phyloP scores from a whole-genome alignment of 2,329 filamentous ascomycete species.

The Exophiala xenobiotica region DNA sequence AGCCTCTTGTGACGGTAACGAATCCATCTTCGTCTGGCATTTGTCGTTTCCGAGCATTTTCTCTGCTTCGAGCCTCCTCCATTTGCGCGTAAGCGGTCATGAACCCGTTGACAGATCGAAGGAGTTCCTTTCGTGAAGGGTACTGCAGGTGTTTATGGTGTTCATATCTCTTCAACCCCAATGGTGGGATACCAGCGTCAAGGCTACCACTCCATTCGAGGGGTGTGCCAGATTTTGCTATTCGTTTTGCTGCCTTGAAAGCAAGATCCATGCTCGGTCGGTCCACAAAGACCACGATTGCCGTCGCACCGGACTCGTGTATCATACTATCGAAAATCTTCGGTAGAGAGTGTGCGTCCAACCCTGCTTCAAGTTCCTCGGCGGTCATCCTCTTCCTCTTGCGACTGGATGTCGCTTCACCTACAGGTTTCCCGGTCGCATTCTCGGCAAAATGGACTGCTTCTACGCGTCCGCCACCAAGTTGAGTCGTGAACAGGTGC shows the following conservation, averaged over 20 bases:
- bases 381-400: constrained; percentile 56
- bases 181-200: constrained; percentile 53
- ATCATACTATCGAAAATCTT: constrained; percentile 70
- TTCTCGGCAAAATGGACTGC: constrained; percentile 63
- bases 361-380: constrained; percentile 54
- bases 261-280: constrained; percentile 72
- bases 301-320: constrained; percentile 72
- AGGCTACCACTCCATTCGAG: constrained; percentile 69
- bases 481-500: constrained; percentile 68
- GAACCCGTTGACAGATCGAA: constrained; percentile 76
- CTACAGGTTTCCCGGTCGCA: constrained; percentile 27
- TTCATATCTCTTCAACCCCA: constrained; percentile 56
- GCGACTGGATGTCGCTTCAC: constrained; percentile 37
- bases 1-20: constrained; percentile 81
- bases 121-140: constrained; percentile 65
- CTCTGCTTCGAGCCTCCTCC: constrained; percentile 63
- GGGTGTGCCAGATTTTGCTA: constrained; percentile 53
- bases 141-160: constrained; percentile 71
- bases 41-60: constrained; percentile 65
- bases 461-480: constrained; percentile 78
- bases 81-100: constrained; percentile 73
- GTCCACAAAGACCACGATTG: constrained; percentile 81
- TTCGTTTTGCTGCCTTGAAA: constrained; percentile 70
- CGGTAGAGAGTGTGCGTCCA: constrained; percentile 64
- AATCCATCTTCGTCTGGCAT: constrained; percentile 95